Percentiles rank a stretch among this genome's conserved stretches.
phyloP scores from a whole-genome alignment of 495 filamentous ascomycete genomes.

The Glutinoglossum americanum region DNA sequence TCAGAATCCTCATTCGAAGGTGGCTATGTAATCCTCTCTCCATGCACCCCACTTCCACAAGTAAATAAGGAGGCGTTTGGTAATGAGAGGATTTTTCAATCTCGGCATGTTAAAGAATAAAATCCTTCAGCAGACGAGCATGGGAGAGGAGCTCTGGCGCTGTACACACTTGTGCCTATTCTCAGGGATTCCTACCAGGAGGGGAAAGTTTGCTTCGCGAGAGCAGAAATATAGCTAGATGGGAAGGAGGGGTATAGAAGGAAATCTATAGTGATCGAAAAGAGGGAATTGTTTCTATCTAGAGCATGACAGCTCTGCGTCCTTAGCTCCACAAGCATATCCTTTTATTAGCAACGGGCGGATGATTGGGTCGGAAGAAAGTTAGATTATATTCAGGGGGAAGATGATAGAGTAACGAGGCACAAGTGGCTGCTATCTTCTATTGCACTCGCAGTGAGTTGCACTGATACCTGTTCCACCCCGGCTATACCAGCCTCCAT shows the following conservation, averaged over 20 bases:
- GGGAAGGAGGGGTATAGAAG: neutral
- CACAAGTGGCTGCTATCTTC: neutral
- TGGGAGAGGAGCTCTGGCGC: constrained; percentile 45
- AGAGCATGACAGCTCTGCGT: neutral
- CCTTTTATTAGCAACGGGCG: neutral
- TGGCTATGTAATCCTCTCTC: constrained; percentile 53
- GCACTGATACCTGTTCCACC: neutral
- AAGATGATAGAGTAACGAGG: neutral
- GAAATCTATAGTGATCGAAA: neutral
- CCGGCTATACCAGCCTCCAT: neutral
- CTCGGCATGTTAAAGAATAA: constrained; percentile 77
- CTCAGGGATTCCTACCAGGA: constrained; percentile 3
- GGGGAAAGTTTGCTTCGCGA: constrained; percentile 6
- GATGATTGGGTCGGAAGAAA: neutral
- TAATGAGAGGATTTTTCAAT: constrained; percentile 58
- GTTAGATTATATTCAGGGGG: neutral
- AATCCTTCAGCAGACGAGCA: constrained; percentile 91
- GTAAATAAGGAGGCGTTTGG: constrained; percentile 56
- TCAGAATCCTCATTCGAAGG: constrained; percentile 20
- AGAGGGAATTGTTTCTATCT: neutral
- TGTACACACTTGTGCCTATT: constrained; percentile 99
- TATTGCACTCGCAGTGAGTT: neutral
- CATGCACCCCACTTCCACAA: constrained; percentile 60
- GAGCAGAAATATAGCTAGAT: neutral
- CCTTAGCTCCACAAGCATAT: too few relatives aligned